A percentile compares a stretch with the other conserved stretches of the same genome.
These are phyloP conservation scores for Aureobasidium sp. DNA, from an alignment of 2,329 filamentous ascomycete genomes.

Conservation along the genomic window DNA sequence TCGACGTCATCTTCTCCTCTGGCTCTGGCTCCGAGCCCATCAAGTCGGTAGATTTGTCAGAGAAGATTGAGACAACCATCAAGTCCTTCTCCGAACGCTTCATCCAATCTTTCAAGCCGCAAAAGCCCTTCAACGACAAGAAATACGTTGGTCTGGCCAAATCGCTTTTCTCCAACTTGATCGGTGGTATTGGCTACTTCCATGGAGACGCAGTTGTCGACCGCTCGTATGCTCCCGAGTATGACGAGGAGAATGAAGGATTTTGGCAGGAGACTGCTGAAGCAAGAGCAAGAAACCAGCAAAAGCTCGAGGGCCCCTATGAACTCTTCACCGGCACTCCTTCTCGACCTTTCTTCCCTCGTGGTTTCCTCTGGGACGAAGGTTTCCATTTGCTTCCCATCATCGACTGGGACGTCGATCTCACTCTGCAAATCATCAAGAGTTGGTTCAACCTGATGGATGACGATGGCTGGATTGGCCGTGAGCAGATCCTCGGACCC, in stretches of 20 bases:
- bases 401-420: constrained; percentile 87
- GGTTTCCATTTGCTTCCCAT: constrained; percentile 91
- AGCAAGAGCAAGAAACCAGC: constrained; percentile 61
- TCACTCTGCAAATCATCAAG: constrained; percentile 78
- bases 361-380: constrained; percentile 97
- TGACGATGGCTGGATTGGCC: constrained; percentile 92
- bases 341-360: constrained; percentile 89
- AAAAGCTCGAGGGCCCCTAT: constrained; percentile 70
- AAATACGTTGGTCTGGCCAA: constrained; percentile 75
- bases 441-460: constrained; percentile 98
- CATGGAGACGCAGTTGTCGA: constrained; percentile 83
- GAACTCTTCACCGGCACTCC: constrained; percentile 89
- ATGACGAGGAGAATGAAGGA: constrained; percentile 88
- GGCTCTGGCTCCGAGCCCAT: constrained; percentile 42
- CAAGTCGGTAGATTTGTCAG: constrained; percentile 55
- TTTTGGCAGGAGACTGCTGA: constrained; percentile 91
- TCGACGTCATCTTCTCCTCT: constrained; percentile 86
- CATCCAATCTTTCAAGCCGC: constrained; percentile 60
- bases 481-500: constrained; percentile 86
- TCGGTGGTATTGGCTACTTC: constrained; percentile 94
- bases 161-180: constrained; percentile 87
- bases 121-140: constrained; percentile 63
- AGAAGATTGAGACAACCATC: constrained; percentile 60
- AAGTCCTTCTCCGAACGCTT: constrained; percentile 70
- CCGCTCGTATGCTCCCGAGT: constrained; percentile 82